These are phyloP conservation scores for Acanthochlamys bracteata DNA, from an alignment of 106 monocot species.

Conservation along the genomic window DNA sequence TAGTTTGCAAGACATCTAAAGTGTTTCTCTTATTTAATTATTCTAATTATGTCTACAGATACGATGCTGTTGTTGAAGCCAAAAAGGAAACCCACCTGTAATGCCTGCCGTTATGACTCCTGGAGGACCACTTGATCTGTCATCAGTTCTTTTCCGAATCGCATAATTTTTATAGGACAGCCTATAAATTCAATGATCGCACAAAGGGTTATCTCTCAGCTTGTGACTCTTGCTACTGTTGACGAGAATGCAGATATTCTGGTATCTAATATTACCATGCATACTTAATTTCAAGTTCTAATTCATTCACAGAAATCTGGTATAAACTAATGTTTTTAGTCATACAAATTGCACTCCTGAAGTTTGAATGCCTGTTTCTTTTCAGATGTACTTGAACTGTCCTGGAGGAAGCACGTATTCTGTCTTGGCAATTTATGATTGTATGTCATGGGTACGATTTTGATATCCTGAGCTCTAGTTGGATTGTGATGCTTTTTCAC, in stretches of 20 bases:
- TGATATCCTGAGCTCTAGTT: too few relatives aligned
- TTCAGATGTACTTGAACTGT: constrained; percentile 86
- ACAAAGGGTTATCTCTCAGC: constrained; percentile 91
- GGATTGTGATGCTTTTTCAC: too few relatives aligned
- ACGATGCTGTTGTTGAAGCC: constrained; percentile 36
- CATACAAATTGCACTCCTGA: too few relatives aligned
- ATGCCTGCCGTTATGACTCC: constrained; percentile 90
- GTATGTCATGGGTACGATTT: constrained; percentile 85
- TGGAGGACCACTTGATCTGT: constrained; percentile 79
- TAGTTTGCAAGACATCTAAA: too few relatives aligned
- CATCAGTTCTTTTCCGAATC: constrained; percentile 77
- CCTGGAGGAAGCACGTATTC: constrained; percentile 96
- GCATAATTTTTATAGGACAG: constrained; percentile 91
- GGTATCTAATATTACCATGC: constrained; percentile 30
- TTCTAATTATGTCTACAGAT: constrained; percentile 17
- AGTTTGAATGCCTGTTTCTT: too few relatives aligned
- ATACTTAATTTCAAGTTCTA: too few relatives aligned
- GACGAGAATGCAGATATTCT: constrained; percentile 89
- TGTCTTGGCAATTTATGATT: constrained; percentile 90
- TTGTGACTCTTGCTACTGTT: constrained; percentile 79
- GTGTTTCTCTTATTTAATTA: background rate
- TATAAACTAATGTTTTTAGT: too few relatives aligned
- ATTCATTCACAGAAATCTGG: too few relatives aligned
- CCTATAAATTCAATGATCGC: constrained; percentile 86
- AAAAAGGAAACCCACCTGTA: constrained; percentile 78